Evolutionary conservation across 208 protist genomes (phyloP), one percentile per base, ranked within the genome.

Genomic region (Crithidia brevicula): DNA sequence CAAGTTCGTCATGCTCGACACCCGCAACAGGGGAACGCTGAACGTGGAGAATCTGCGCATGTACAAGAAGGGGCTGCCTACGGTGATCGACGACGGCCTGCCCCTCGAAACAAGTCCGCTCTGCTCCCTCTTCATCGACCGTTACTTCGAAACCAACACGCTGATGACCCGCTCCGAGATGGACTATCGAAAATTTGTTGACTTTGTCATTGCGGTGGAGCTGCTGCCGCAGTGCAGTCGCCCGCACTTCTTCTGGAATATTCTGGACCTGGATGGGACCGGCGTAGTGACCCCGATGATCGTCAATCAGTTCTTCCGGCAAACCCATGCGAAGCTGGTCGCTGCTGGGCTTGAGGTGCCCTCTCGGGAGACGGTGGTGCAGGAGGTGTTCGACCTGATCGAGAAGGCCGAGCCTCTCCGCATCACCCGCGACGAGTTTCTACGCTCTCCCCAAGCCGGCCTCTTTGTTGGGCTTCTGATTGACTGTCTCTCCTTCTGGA

Each of bases 141-240:
- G 92, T 38, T 92, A 93, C 71, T 97, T 98, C 54, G 89, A 97
- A 49, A 96, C 89, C 22, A 93, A 86, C 70, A 85, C 89, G 13
- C 91, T 92, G 72, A 94, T 93, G 77, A 80, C 89, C 20, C 81
- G 81, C 20, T 81, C 82, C 20, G 91, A 97, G 68, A 77, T 98
- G 71, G 95, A 98, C 77, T 98, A 93, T 74, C 88, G 94, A 22
- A 93, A 92, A 43, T 98, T 96, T 80, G 88, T 98, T 2, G 91
- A 97, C 77, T 98, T 98, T 72, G 88, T 97, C 0, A 82, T 98
- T 18, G 91, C 92, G 15, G 82, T 92, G 23, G 87, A 96, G 50
- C 81, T 95, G 71, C 81, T 95, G 43, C 91, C 88, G 33, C 79
- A 86, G 52, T 92, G 85, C 71, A 81, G 85, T 38, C 72, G 88